Conservation (phyloP, 352 stramenopile species). For the Globisporangium nodosum region DNA sequence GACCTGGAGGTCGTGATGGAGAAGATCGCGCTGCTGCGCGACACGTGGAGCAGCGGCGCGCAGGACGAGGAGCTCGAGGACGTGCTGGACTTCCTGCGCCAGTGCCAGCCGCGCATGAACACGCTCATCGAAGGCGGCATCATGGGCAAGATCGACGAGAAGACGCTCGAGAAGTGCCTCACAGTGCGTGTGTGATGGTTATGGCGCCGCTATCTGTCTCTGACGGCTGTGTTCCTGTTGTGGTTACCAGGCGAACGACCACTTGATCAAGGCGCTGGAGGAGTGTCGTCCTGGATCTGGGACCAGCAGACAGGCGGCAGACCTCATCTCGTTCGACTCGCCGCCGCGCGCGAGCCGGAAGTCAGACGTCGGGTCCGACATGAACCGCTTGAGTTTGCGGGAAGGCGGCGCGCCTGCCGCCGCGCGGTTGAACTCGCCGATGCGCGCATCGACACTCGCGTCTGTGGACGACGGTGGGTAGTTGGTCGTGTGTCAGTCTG, state of each 20-base stretch:
- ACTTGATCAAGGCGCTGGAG: slow-evolving; percentile 73
- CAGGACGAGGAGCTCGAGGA: slow-evolving; percentile 53
- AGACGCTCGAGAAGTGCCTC: slow-evolving; percentile 75
- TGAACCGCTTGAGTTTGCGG: slow-evolving; percentile 29
- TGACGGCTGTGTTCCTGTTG: background rate
- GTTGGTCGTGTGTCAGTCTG: background rate
- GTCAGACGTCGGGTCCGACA: slow-evolving; percentile 12
- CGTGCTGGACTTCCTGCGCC: slow-evolving; percentile 71
- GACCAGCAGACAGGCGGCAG: slow-evolving; percentile 13
- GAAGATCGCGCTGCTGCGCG: slow-evolving; percentile 54
- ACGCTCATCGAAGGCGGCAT: slow-evolving; percentile 83
- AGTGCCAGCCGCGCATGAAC: slow-evolving; percentile 86
- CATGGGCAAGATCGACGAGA: slow-evolving; percentile 80
- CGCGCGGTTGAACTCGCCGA: slow-evolving; percentile 5
- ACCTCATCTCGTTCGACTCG: slow-evolving; percentile 65
- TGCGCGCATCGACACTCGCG: slow-evolving; percentile 23
- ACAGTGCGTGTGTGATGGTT: slow-evolving; percentile 34
- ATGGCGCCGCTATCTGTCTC: background rate
- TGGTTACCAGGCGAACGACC: slow-evolving; percentile 60
- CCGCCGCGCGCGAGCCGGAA: slow-evolving; percentile 28
- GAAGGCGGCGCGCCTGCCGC: slow-evolving; percentile 2
- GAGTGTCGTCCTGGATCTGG: slow-evolving; percentile 31
- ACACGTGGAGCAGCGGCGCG: slow-evolving; percentile 26
- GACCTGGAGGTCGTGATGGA: slow-evolving; percentile 67
- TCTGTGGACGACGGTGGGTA: slow-evolving; percentile 40